These are phyloP conservation scores for Acanthamoeba royreba DNA, from an alignment of 208 protist genomes.

Conservation along the genomic window DNA sequence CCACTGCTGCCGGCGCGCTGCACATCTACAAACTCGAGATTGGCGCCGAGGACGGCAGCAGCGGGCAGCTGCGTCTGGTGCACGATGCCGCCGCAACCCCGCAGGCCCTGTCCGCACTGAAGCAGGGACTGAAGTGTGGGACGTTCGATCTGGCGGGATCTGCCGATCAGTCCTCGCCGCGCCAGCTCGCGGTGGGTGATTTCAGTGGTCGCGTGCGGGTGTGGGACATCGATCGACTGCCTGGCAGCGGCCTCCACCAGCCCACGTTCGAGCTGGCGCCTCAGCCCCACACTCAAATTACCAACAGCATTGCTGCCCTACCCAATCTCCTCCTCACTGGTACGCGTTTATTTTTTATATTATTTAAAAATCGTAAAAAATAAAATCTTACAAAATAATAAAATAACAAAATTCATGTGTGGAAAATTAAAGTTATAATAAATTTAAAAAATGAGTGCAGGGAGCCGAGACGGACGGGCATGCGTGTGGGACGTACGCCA, in stretches of 20 bases:
- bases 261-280: background rate
- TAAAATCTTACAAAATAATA: background rate
- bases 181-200: background rate
- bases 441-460: background rate
- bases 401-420: too few species aligned
- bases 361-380: background rate
- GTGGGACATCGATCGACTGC: background rate
- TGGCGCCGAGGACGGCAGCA: background rate
- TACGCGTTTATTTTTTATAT: background rate
- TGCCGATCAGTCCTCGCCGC: background rate
- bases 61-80: background rate
- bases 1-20: too few species aligned
- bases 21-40: background rate
- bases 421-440: background rate
- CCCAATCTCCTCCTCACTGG: background rate
- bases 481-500: slow-evolving; percentile 19
- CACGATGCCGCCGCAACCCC: background rate
- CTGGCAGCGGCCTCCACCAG: background rate
- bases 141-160: background rate
- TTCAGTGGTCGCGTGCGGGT: background rate
- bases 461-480: background rate
- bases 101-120: background rate
- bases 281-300: background rate
- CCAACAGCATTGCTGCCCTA: background rate
- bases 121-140: background rate